Conservation (phyloP, 164 flowering plant genomes). For the Brasenia schreberi region DNA sequence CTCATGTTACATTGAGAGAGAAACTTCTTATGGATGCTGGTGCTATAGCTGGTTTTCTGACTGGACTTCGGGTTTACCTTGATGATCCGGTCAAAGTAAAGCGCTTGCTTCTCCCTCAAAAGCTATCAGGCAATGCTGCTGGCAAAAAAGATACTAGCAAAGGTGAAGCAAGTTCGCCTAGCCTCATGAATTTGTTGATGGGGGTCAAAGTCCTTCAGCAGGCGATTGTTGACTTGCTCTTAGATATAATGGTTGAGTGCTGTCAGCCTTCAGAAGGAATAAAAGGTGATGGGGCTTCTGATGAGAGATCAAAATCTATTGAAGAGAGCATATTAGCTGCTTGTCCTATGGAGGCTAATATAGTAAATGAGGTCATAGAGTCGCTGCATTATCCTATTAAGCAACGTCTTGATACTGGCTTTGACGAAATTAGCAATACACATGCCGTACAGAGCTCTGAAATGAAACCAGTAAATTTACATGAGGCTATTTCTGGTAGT, state of each 20-base stretch:
- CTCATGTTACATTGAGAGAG: conserved; percentile 90
- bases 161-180: conserved; percentile 73
- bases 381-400: conserved; percentile 55
- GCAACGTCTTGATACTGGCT: conserved; percentile 22
- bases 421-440: conserved; percentile 19
- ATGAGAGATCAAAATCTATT: conserved; percentile 39
- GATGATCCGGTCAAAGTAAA: conserved; percentile 98
- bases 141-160: conserved; percentile 48
- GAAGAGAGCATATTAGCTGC: conserved; percentile 31
- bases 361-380: conserved; percentile 48
- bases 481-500: conserved; percentile 36
- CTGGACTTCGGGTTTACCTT: conserved; percentile 97
- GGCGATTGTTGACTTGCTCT: conserved; percentile 87
- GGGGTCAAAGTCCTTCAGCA: conserved; percentile 97
- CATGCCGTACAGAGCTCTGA: conserved; percentile 82
- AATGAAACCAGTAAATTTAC: conserved; percentile 13
- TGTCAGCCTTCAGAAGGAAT: conserved; percentile 92
- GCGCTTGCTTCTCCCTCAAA: conserved; percentile 92
- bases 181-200: conserved; percentile 97
- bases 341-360: conserved; percentile 12
- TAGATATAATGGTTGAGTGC: conserved; percentile 98
- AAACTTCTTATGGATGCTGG: conserved; percentile 98
- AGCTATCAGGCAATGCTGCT: conserved; percentile 60
- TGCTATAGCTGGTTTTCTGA: conserved; percentile 74
- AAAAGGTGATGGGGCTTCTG: conserved; percentile 38